These are phyloP conservation scores for Batrachochytrium dendrobatidis DNA, from an alignment of 371 early-diverging fungal species.

Conservation along the genomic window DNA sequence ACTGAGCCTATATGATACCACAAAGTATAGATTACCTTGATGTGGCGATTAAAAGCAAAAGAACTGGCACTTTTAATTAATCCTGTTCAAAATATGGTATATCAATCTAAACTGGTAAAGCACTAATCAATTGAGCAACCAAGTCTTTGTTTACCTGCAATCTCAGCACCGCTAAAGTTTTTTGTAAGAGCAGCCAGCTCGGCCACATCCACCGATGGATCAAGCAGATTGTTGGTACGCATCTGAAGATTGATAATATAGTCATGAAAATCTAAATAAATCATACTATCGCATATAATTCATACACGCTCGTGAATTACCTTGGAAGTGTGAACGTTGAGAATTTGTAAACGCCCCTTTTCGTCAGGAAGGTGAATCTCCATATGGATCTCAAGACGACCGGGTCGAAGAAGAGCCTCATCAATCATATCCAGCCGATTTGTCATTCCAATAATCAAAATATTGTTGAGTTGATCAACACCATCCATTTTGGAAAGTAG, in stretches of 20 bases:
- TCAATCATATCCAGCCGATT: conserved; percentile 98
- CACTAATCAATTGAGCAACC: background rate
- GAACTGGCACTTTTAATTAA: conserved; percentile 98
- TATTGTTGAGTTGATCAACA: conserved; percentile 95
- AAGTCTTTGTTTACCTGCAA: conserved; percentile 86
- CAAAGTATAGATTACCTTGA: conserved; percentile 52
- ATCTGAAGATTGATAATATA: conserved; percentile 56
- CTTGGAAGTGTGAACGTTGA: conserved; percentile 88
- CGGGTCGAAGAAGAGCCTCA: conserved; percentile 95
- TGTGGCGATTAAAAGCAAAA: conserved; percentile 97
- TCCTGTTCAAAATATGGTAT: conserved; percentile 16
- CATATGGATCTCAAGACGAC: conserved; percentile 94
- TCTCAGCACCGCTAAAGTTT: conserved; percentile 99
- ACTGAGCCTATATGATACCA: background rate
- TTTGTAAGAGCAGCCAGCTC: conserved; percentile 92
- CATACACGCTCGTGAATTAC: conserved; percentile 22
- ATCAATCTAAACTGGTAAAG: background rate
- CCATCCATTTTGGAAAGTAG: conserved; percentile 99
- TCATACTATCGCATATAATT: background rate
- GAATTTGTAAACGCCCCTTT: conserved; percentile 82
- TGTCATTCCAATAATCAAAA: conserved; percentile 97
- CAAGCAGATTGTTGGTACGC: conserved; percentile 79
- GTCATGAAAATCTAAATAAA: background rate
- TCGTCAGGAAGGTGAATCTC: conserved; percentile 94
- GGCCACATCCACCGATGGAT: conserved; percentile 77